Evolutionary conservation across 2,329 filamentous ascomycete species (phyloP), one percentile per base, ranked within the genome.

Genomic region (Colletotrichum agaves): DNA sequence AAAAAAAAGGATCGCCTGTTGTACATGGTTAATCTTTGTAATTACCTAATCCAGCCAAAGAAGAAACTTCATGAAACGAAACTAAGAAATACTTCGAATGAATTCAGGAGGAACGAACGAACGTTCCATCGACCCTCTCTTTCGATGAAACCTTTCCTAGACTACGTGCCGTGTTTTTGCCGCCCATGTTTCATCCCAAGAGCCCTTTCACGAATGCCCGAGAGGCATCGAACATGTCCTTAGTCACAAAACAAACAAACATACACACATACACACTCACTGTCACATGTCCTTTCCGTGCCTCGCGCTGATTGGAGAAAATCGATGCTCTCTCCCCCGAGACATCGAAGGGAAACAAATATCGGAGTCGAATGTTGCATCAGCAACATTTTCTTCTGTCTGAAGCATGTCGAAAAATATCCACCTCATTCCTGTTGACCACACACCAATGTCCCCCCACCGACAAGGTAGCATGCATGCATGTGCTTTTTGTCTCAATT

Each of bases 21-120:
- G 60, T 63, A 58, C 46, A 58, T 63, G 60, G 46, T 41, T 63
- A 63, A 63, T 52, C 50, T 63, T 63, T 67, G 64, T 67, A 67
- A 67, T 63, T 67, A 67, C 64, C 52, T 67, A 67, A 67, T 67
- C 35, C 44, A 52, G 21, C 52, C 31, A 57, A 43, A 11, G n/a
- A 7, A 49, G 19, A 44, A 44, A 39, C 12, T 15, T 41, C 53
- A 63, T 55, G 35, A 58, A 27, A 19, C 8, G 19, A 63, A 39
- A 27, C n/a, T n/a, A n/a, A 56, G 19, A 57, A 19, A n/a, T 0
- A 33, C 47, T 31, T 50, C 7, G 21, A 23, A 33, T 50, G 47
- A 50, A 37, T 11, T 37, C 13, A 11, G 11, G 19, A 8, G 12
- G 10, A 35, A 37, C 35, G 43, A 35, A 37, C 37, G 10, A 35